Conservation (phyloP, 176 grass and related monocot genomes). For the Triticum timopheevii region DNA sequence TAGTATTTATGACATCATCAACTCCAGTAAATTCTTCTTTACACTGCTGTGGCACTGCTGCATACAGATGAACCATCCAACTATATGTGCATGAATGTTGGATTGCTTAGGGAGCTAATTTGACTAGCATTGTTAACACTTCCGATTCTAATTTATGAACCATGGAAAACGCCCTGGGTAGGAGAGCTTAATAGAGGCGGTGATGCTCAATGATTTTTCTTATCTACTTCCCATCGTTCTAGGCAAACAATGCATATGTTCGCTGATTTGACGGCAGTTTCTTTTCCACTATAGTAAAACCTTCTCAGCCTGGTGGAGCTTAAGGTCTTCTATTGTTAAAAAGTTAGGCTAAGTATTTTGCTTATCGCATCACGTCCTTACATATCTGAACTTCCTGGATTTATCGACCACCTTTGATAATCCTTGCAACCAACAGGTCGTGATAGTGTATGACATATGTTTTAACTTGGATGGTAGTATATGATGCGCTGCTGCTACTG, state of each 20-base stretch:
- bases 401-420: neutral
- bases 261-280: neutral
- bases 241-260: neutral
- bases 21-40: neutral
- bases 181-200: neutral
- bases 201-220: constrained; percentile 21
- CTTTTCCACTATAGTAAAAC: constrained; percentile 19
- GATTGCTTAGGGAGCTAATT: neutral
- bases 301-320: constrained; percentile 1
- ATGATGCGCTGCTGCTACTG: neutral
- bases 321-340: constrained; percentile 13
- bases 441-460: neutral
- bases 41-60: neutral
- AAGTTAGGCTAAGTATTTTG: constrained; percentile 7
- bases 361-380: neutral
- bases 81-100: neutral
- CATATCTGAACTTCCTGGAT: constrained; percentile 11
- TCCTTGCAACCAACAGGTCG: neutral
- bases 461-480: constrained; percentile 5
- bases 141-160: constrained; percentile 1
- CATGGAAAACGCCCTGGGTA: neutral
- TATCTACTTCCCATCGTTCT: neutral
- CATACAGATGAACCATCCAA: neutral
- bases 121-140: neutral
- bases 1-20: neutral